Evolutionary conservation across 495 filamentous ascomycete species (phyloP).

Genomic region (Extremus antarcticus): DNA sequence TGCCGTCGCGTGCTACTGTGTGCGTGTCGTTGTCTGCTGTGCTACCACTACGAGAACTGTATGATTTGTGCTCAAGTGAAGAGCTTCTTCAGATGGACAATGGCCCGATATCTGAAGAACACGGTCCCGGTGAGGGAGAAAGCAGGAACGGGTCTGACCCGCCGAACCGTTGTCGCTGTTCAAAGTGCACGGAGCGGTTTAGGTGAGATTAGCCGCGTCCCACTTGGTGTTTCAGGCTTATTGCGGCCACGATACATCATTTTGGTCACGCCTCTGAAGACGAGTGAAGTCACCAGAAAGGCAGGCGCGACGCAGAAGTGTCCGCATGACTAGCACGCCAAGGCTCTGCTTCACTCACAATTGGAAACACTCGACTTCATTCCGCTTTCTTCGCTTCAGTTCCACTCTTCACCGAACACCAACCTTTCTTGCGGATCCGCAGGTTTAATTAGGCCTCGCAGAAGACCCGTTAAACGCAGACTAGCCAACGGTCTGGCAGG

Average conservation of each 20-base stretch:
- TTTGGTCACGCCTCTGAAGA: neutral
- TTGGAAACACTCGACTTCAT: neutral
- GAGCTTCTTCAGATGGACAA: neutral
- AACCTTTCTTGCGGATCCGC: no score
- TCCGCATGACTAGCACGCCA: neutral
- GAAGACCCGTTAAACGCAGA: no score
- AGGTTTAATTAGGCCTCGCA: no score
- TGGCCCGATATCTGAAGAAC: no score
- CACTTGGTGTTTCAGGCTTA: constrained; percentile 1
- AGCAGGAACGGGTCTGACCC: no score
- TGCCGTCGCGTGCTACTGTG: neutral
- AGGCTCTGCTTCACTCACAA: neutral
- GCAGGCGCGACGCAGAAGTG: neutral
- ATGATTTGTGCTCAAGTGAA: neutral
- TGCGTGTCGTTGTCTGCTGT: neutral
- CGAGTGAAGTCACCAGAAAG: neutral
- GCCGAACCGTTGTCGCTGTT: no score
- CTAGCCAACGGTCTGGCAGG: neutral
- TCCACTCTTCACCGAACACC: no score
- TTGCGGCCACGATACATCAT: neutral
- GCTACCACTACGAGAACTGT: neutral
- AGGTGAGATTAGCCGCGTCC: neutral
- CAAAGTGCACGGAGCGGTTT: neutral
- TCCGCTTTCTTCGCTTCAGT: no score
- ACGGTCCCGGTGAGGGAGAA: no score